Conservation (phyloP, 352 stramenopile genomes). For the Blastocystis sp. region DNA sequence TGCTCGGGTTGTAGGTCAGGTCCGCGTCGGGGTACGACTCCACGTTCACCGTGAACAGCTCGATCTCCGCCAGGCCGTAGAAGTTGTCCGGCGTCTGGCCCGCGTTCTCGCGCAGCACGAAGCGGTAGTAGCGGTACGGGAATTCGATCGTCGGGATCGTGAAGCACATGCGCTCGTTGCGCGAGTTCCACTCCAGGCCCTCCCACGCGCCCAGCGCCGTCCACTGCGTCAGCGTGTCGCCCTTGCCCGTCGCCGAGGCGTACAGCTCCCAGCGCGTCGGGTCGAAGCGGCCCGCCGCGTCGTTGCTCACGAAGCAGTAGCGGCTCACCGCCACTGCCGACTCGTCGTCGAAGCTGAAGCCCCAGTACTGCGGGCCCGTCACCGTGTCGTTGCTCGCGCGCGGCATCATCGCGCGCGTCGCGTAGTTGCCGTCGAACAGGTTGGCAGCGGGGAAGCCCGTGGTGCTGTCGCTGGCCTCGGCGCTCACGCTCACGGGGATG, state of each 20-base stretch:
- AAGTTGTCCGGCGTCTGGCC: slow-evolving; percentile 48
- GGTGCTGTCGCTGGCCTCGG: neutral
- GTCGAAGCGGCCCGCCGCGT: slow-evolving; percentile 28
- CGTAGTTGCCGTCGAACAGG: slow-evolving; percentile 47
- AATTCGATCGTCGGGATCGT: slow-evolving; percentile 3
- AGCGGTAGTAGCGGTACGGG: slow-evolving; percentile 57
- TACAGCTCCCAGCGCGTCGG: slow-evolving; percentile 13
- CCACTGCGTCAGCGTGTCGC: neutral
- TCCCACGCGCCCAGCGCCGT: neutral
- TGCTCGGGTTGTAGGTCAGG: slow-evolving; percentile 28
- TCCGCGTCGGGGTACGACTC: neutral
- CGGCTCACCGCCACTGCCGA: slow-evolving; percentile 21
- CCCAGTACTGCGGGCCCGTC: slow-evolving; percentile 37
- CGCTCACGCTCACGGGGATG: neutral
- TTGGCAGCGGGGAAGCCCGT: slow-evolving; percentile 30
- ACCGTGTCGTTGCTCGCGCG: neutral
- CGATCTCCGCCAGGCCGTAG: slow-evolving; percentile 35
- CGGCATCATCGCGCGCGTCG: slow-evolving; percentile 12
- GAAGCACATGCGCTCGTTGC: slow-evolving; percentile 37
- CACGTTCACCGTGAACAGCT: slow-evolving; percentile 45
- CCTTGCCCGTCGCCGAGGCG: neutral
- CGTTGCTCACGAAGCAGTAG: slow-evolving; percentile 65
- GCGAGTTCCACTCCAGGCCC: slow-evolving; percentile 14
- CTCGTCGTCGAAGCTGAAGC: slow-evolving; percentile 35
- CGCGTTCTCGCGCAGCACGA: slow-evolving; percentile 22